Evolutionary conservation across 2,329 filamentous ascomycete genomes (phyloP).

Genomic region (Ceratocystis destructans): DNA sequence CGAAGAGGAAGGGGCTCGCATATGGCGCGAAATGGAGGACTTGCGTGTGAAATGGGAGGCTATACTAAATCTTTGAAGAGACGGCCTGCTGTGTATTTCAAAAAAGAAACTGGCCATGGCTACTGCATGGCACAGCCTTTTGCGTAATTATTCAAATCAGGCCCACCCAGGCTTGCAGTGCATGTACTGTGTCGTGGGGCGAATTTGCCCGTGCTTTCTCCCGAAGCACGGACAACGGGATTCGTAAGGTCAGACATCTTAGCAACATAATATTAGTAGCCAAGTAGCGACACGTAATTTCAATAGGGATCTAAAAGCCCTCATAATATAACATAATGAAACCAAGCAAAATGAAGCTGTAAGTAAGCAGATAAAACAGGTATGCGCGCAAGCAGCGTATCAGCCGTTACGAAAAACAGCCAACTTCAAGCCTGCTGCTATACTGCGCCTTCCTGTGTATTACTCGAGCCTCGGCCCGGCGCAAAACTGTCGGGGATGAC

Average conservation of each 20-base stretch:
- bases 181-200: not conserved
- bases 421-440: not conserved
- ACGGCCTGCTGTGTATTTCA: not conserved
- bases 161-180: not conserved
- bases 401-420: not conserved
- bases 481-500: not conserved
- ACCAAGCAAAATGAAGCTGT: not conserved
- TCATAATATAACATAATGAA: not conserved
- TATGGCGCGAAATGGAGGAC: constrained; percentile 59
- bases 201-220: not conserved
- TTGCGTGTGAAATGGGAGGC: constrained; percentile 53
- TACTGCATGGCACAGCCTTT: not conserved
- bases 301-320: not conserved
- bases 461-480: not conserved
- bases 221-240: not conserved
- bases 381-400: not conserved
- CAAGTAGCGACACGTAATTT: not conserved
- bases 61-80: constrained; percentile 9
- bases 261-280: not conserved
- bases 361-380: too few relatives aligned
- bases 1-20: constrained; percentile 43
- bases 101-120: not conserved
- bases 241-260: not conserved
- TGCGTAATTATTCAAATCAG: not conserved
- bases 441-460: not conserved